These are phyloP conservation scores for Rhodotorula toruloides DNA, from an alignment of 768 basidiomycete species.

Conservation along the genomic window DNA sequence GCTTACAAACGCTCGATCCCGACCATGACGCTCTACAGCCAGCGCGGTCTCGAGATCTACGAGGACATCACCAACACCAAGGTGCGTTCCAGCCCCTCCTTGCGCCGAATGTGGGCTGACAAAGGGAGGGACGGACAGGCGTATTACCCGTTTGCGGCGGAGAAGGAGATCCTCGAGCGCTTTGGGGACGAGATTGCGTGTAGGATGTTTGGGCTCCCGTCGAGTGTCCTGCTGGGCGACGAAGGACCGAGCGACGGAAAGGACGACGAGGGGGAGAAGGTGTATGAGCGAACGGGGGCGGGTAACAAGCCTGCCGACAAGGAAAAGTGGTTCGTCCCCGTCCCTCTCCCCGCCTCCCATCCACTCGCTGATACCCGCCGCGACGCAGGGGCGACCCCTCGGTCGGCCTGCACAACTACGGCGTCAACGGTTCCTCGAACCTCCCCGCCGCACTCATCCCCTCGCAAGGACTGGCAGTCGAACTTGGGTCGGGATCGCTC, in stretches of 20 bases:
- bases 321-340: constrained; percentile 29
- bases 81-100: neutral
- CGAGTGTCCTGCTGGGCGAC: neutral
- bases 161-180: constrained; percentile 73
- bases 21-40: constrained; percentile 70
- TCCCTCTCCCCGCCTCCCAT: neutral
- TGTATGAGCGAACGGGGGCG: constrained; percentile 1
- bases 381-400: constrained; percentile 48
- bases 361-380: neutral
- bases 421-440: constrained; percentile 50
- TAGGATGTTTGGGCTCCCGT: constrained; percentile 30
- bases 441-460: constrained; percentile 15
- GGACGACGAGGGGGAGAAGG: neutral
- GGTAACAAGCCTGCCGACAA: constrained; percentile 28
- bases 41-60: constrained; percentile 76
- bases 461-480: constrained; percentile 58
- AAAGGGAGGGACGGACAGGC: constrained; percentile 50
- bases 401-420: constrained; percentile 51
- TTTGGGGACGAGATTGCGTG: constrained; percentile 65
- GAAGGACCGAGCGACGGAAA: neutral
- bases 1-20: constrained; percentile 29
- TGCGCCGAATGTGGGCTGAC: too few relatives aligned
- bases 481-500: constrained; percentile 87
- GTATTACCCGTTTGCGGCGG: constrained; percentile 85
- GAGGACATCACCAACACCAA: constrained; percentile 71